Conservation (phyloP, 129 eudicot genomes). For the Solidago caesia region DNA sequence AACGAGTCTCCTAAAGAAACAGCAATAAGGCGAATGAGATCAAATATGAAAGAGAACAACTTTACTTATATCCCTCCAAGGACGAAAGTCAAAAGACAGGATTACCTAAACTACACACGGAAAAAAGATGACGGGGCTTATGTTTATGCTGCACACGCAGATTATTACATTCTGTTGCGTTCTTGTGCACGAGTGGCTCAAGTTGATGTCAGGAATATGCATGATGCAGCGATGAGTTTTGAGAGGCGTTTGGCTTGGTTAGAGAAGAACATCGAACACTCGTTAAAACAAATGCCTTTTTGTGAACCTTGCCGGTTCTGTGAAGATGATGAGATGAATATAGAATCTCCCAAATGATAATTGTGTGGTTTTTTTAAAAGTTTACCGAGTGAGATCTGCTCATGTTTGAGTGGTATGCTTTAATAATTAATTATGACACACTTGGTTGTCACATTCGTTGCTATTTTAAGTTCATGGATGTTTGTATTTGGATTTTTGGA, state of each 20-base stretch:
- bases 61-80: constrained; percentile 73
- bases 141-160: constrained; percentile 67
- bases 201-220: constrained; percentile 63
- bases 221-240: constrained; percentile 51
- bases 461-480: no score
- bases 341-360: not conserved
- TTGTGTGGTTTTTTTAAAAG: constrained; percentile 12
- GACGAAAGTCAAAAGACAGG: constrained; percentile 34
- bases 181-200: constrained; percentile 74
- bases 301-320: constrained; percentile 41
- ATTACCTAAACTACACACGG: constrained; percentile 53
- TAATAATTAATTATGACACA: no score
- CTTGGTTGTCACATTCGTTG: no score
- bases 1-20: constrained; percentile 31
- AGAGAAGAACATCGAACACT: constrained; percentile 53
- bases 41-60: constrained; percentile 71
- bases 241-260: constrained; percentile 65
- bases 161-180: constrained; percentile 72
- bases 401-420: not conserved
- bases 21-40: constrained; percentile 49
- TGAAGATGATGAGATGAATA: constrained; percentile 27
- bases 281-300: constrained; percentile 33
- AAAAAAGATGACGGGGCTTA: constrained; percentile 49
- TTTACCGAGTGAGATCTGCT: constrained; percentile 23
- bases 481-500: no score